Evolutionary conservation across 371 early-diverging fungal genomes (phyloP).

Genomic region (Gilbertella persicaria): DNA sequence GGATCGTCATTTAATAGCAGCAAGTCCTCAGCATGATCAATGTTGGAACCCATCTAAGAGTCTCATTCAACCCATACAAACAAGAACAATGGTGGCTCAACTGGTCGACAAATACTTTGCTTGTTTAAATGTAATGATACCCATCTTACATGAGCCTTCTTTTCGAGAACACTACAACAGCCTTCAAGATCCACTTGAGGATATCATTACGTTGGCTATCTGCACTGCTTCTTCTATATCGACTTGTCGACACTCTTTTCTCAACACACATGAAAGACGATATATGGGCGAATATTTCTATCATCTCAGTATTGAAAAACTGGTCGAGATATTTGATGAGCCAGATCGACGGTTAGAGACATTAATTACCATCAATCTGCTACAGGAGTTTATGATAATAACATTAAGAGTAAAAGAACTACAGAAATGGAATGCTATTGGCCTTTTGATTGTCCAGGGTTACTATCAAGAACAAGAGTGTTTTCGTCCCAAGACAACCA

Average conservation of each 20-base stretch:
- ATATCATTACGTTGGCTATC: constrained; percentile 18
- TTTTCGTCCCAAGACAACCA: no score
- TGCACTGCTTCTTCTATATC: constrained; percentile 3
- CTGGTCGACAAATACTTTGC: constrained; percentile 16
- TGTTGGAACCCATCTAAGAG: background rate
- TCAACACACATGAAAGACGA: constrained; percentile 14
- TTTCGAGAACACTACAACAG: constrained; percentile 7
- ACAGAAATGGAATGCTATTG: constrained; percentile 10
- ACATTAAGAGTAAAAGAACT: constrained; percentile 8
- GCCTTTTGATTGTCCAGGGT: background rate
- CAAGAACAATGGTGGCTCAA: background rate
- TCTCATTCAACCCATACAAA: background rate
- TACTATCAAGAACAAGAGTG: no score
- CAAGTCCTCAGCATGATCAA: background rate
- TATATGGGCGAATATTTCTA: constrained; percentile 20
- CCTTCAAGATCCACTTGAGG: constrained; percentile 9
- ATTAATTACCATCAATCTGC: constrained; percentile 6
- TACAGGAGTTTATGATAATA: constrained; percentile 5
- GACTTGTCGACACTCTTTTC: constrained; percentile 11
- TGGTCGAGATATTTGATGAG: constrained; percentile 23
- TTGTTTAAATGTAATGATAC: constrained; percentile 10
- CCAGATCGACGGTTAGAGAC: constrained; percentile 15
- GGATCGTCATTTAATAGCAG: background rate
- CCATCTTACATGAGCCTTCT: constrained; percentile 18
- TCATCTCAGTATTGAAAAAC: background rate